Evolutionary conservation across 768 basidiomycete species (phyloP).

Genomic region (Rhodotorula kratochvilovae): DNA sequence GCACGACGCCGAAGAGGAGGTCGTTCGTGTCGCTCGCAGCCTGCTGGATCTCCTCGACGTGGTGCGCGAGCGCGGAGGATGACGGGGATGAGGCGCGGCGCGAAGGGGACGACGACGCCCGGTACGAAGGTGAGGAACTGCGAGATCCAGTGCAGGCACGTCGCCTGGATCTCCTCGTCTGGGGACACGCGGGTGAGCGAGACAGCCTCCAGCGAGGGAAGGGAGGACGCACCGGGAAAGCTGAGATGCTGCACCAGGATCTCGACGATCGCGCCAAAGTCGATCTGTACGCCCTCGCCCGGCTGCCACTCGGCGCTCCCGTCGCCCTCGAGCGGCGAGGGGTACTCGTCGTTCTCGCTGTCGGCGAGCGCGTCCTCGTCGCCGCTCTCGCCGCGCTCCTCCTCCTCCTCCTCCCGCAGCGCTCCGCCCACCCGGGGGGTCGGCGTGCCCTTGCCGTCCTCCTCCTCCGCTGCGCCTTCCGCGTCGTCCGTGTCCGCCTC

Average conservation of each 20-base stretch:
- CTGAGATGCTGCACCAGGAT: constrained; percentile 81
- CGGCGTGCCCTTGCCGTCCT: background rate
- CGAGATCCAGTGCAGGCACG: constrained; percentile 86
- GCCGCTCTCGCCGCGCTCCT: constrained; percentile 22
- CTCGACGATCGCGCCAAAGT: constrained; percentile 86
- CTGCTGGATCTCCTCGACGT: constrained; percentile 78
- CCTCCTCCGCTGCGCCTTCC: constrained; percentile 7
- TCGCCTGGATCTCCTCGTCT: constrained; percentile 95
- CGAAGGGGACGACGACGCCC: constrained; percentile 90
- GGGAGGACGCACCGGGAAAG: constrained; percentile 62
- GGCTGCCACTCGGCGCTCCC: constrained; percentile 67
- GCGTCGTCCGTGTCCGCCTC: background rate
- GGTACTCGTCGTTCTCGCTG: constrained; percentile 42
- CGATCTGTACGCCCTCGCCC: constrained; percentile 86
- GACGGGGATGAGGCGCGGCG: constrained; percentile 83
- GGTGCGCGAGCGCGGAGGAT: constrained; percentile 89
- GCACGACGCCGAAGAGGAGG: constrained; percentile 75
- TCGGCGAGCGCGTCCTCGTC: constrained; percentile 19
- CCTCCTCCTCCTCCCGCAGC: constrained; percentile 36
- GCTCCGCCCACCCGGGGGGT: constrained; percentile 15
- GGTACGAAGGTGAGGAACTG: constrained; percentile 82
- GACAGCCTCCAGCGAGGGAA: constrained; percentile 3
- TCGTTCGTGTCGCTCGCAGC: constrained; percentile 83
- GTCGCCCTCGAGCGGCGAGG: constrained; percentile 43
- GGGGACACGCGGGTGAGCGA: background rate